phyloP scores from a whole-genome alignment of 768 basidiomycete species.

The Zangia roseola region DNA sequence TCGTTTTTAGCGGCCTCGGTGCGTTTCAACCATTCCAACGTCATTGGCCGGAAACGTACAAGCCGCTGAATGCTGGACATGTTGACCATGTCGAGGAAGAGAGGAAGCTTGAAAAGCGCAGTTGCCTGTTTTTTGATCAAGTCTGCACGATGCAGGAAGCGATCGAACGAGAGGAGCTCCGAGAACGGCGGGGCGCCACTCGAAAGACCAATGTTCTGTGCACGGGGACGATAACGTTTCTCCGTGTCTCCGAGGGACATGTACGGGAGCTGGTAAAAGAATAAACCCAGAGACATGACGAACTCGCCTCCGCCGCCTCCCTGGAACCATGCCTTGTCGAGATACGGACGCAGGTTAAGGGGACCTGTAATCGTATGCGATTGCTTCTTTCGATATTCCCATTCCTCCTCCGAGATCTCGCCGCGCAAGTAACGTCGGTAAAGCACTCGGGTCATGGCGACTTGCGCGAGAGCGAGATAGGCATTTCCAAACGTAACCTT shows the following conservation, averaged over 20 bases:
- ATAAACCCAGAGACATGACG: slow-evolving; percentile 45
- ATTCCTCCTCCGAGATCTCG: slow-evolving; percentile 49
- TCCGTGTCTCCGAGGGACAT: slow-evolving; percentile 39
- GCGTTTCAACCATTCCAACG: slow-evolving; percentile 27
- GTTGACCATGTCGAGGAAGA: slow-evolving; percentile 43
- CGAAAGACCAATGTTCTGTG: not conserved
- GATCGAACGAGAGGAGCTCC: slow-evolving; percentile 41
- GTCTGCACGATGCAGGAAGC: slow-evolving; percentile 45
- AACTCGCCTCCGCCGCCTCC: slow-evolving; percentile 45
- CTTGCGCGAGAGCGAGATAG: slow-evolving; percentile 48
- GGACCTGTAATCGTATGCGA: slow-evolving; percentile 51
- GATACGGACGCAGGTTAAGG: slow-evolving; percentile 49
- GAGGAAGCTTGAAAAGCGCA: slow-evolving; percentile 39
- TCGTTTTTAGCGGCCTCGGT: not conserved
- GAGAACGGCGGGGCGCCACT: slow-evolving; percentile 38
- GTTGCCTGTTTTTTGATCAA: slow-evolving; percentile 37
- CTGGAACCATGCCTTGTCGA: slow-evolving; percentile 46
- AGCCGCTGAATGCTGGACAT: slow-evolving; percentile 9
- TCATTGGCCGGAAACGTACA: not conserved
- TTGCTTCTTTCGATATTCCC: slow-evolving; percentile 48
- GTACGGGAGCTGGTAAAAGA: slow-evolving; percentile 43
- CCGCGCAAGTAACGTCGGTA: slow-evolving; percentile 47
- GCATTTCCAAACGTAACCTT: slow-evolving; percentile 51
- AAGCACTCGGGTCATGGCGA: slow-evolving; percentile 51
- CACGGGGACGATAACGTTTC: not conserved